Base-by-base conservation (phyloP, 805 yeast species). In the Candida fluviatilis region DNA sequence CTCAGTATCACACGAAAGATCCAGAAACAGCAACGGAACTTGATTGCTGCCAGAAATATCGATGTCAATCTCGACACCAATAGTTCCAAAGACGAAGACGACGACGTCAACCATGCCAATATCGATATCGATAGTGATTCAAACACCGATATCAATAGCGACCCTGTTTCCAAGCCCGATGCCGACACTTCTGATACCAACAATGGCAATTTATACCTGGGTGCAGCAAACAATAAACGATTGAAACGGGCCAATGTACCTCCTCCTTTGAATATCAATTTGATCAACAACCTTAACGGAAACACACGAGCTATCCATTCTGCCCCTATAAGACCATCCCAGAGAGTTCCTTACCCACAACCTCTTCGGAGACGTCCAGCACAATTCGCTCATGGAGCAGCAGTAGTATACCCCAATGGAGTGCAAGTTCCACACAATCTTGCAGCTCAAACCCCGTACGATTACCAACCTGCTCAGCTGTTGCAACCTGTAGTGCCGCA, bases 211-310 rank as follows among this genome's bases (percentile, higher is more conserved):
- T 10, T 10, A 14, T 11, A 12, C 16, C 13, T 14, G 4, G 18
- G 12, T 13, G 27, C 17, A 19, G 3, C 29, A 5, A 10, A 5
- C 17, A 5, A 33, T 10, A 46, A 60, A 43, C 46, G 67, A 14
- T 52, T 64, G 38, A 62, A 58, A 44, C 49, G 69, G 28, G 49
- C 50, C 17, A 61, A 60, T 38, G 46, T 60, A 12, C 69, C 69
- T 2, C 35, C 58, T 2, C 68, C 69, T 2, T 48, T 64, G 27
- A 42, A 43, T 33, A 51, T 60, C 21, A 41, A 41, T 24, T 25
- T 36, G 5, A 25, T 42, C n/a, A 31, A 43, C 4, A 32, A 39
- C 13, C 15, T 13, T 13, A 28, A 35, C 18, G 26, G 30, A 15
- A 17, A 37, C 17, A 18, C 34, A 4, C 63, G 63, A 4, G 29